These are phyloP conservation scores for Tricholoma furcatifolium DNA, from an alignment of 768 basidiomycete species.

Conservation along the genomic window DNA sequence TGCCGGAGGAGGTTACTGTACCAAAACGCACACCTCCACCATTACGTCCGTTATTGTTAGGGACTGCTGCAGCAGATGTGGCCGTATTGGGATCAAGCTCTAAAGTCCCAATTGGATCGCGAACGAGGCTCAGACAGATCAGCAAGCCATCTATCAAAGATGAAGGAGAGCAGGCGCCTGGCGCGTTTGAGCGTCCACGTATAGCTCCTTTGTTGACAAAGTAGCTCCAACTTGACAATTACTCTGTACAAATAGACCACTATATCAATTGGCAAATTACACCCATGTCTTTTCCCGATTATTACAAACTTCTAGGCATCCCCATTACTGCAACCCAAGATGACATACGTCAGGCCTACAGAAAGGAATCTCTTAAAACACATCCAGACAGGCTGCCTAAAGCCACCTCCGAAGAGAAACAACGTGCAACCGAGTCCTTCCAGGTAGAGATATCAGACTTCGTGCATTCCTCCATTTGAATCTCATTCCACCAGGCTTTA, in stretches of 20 bases:
- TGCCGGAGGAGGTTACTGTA: neutral
- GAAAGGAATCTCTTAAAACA: constrained; percentile 80
- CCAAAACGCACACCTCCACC: constrained; percentile 5
- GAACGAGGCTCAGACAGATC: constrained; percentile 24
- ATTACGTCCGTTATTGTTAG: constrained; percentile 35
- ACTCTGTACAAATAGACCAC: constrained; percentile 3
- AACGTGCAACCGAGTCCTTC: constrained; percentile 78
- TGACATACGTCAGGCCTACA: constrained; percentile 76
- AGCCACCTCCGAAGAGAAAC: constrained; percentile 69
- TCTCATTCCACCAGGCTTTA: constrained; percentile 54
- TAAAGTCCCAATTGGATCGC: constrained; percentile 28
- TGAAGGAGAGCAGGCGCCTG: constrained; percentile 23
- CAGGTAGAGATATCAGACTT: constrained; percentile 51
- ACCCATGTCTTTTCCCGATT: constrained; percentile 79
- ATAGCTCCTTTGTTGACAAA: constrained; percentile 33
- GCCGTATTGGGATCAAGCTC: constrained; percentile 22
- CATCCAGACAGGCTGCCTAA: constrained; percentile 85
- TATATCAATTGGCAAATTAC: constrained; percentile 21
- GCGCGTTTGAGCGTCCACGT: constrained; percentile 38
- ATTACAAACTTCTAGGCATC: constrained; percentile 66
- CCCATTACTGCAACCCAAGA: constrained; percentile 60
- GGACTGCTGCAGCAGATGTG: constrained; percentile 25
- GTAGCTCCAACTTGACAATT: neutral
- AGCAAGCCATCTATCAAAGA: constrained; percentile 24
- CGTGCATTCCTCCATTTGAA: constrained; percentile 1